Evolutionary conservation across 2,329 filamentous ascomycete species (phyloP).

Genomic region (Colletotrichum echinochloae): DNA sequence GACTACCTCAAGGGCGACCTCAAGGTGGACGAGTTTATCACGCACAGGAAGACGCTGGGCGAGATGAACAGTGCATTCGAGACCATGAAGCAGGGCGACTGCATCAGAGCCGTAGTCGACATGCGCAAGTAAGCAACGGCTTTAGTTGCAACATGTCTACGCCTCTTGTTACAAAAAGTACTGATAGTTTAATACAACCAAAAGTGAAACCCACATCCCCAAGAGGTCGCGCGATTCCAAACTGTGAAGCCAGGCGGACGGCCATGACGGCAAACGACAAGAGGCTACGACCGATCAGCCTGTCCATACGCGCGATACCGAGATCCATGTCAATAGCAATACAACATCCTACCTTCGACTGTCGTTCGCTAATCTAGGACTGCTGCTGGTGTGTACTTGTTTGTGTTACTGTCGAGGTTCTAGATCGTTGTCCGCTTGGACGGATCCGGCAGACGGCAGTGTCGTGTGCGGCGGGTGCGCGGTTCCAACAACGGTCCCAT

Average conservation of each 20-base stretch:
- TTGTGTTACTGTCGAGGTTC: not conserved
- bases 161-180: slow-evolving; percentile 25
- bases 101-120: slow-evolving; percentile 92
- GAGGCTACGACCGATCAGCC: not conserved
- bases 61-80: slow-evolving; percentile 93
- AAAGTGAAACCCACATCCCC: slow-evolving; percentile 37
- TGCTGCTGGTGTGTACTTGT: not conserved
- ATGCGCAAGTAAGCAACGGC: slow-evolving; percentile 57
- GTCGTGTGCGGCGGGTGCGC: not conserved
- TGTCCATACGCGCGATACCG: not conserved
- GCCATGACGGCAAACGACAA: slow-evolving; percentile 15
- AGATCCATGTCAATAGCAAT: slow-evolving; percentile 3
- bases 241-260: slow-evolving; percentile 37
- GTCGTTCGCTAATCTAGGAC: not conserved
- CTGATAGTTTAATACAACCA: slow-evolving; percentile 40
- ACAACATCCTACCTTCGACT: not conserved
- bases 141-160: slow-evolving; percentile 30
- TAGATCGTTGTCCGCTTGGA: slow-evolving; percentile 2
- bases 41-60: slow-evolving; percentile 84
- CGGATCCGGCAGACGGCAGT: not conserved
- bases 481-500: not conserved
- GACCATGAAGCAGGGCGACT: slow-evolving; percentile 96
- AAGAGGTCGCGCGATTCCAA: slow-evolving; percentile 21
- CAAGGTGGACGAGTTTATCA: slow-evolving; percentile 99
- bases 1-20: slow-evolving; percentile 92